Conservation (phyloP, 1,284 basidiomycete species). For the Moesziomyces sp. region DNA sequence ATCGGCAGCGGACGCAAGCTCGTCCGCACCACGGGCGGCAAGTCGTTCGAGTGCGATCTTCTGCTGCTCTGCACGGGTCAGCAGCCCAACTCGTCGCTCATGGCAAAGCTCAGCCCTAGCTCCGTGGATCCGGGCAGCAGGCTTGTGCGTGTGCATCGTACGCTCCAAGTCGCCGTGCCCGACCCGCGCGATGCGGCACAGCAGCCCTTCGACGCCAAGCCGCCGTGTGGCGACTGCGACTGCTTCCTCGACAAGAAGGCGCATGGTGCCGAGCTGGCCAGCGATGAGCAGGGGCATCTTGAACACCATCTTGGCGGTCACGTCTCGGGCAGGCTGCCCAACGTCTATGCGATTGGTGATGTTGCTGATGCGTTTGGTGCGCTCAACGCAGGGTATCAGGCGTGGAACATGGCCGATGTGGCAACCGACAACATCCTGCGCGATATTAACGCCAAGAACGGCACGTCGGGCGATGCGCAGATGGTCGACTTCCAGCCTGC, state of each 20-base stretch:
- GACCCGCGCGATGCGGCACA: conserved; percentile 54
- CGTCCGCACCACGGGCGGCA: conserved; percentile 63
- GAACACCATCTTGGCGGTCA: conserved; percentile 13
- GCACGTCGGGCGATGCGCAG: conserved; percentile 7
- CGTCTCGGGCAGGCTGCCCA: conserved; percentile 33
- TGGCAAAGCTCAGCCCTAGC: conserved; percentile 58
- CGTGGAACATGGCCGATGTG: conserved; percentile 66
- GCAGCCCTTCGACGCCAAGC: conserved; percentile 53
- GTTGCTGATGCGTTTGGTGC: conserved; percentile 66
- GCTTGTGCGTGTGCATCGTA: conserved; percentile 57
- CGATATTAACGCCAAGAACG: conserved; percentile 39
- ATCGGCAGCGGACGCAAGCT: conserved; percentile 52
- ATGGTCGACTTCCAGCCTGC: conserved; percentile 56
- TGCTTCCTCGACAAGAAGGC: conserved; percentile 66
- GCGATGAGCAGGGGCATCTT: conserved; percentile 28
- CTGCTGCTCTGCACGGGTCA: conserved; percentile 66
- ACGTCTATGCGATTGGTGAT: conserved; percentile 66
- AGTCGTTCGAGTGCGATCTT: conserved; percentile 61
- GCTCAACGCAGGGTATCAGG: conserved; percentile 66
- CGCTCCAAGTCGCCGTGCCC: conserved; percentile 61
- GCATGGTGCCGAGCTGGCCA: conserved; percentile 22
- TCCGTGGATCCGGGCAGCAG: conserved; percentile 61
- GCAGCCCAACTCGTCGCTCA: conserved; percentile 63
- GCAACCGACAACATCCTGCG: conserved; percentile 64
- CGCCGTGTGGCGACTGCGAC: conserved; percentile 66